Conservation (phyloP, 2,329 filamentous ascomycete genomes). For the Waltergamsia citrina region DNA sequence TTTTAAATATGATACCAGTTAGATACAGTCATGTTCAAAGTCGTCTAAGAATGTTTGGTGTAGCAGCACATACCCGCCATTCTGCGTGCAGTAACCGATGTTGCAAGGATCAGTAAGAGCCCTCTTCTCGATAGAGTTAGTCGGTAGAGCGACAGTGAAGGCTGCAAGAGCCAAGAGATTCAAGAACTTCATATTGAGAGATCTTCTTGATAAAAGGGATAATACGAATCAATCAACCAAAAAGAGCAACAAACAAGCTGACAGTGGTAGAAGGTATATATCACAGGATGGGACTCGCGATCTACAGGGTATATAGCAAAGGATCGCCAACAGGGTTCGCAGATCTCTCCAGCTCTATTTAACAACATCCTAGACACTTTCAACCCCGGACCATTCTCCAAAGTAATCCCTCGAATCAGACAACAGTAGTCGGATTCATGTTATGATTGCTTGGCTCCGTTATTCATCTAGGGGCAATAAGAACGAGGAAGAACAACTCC, state of each 20-base stretch:
- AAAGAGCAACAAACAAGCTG: too few species aligned
- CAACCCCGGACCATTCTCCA: background rate
- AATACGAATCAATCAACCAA: too few species aligned
- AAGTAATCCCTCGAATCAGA: conserved; percentile 1
- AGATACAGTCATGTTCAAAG: background rate
- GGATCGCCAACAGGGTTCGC: too few species aligned
- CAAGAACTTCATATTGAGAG: conserved; percentile 2
- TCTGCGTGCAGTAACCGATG: conserved; percentile 21
- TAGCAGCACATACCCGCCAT: conserved; percentile 15
- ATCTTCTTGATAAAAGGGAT: background rate
- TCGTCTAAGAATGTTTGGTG: background rate
- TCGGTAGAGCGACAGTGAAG: background rate
- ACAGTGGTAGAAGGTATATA: too few species aligned
- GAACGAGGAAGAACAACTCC: too few species aligned
- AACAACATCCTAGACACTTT: too few species aligned
- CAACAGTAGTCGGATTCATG: background rate
- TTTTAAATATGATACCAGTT: background rate
- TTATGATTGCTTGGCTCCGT: background rate
- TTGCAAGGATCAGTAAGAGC: conserved; percentile 25
- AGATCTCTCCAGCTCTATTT: too few species aligned
- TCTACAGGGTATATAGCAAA: too few species aligned
- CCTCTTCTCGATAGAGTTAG: background rate
- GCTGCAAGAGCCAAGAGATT: background rate
- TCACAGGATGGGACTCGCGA: too few species aligned
- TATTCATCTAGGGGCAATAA: too few species aligned